Base-by-base conservation (phyloP, 1,139 yeast species). In the Candida labiduridarum region DNA sequence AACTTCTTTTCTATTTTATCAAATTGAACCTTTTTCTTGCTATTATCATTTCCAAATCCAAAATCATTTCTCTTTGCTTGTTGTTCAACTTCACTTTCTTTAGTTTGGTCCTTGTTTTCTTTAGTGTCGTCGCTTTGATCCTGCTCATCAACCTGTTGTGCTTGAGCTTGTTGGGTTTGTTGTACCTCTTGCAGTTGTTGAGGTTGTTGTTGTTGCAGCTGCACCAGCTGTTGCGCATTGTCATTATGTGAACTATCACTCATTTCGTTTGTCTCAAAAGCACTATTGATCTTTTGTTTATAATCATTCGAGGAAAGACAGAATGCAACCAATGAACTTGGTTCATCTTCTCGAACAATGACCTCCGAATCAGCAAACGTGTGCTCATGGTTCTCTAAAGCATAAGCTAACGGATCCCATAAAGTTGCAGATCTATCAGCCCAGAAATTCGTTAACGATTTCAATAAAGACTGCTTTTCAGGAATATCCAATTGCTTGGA, bases 361-460 rank as follows among this genome's bases (percentile, higher is more conserved):
- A 95, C 96, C 65, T 90, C 92, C 6, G 96, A 89, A 63, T 95
- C 98, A 9, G 91, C 91, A 73, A 94, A 94, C 5, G 95, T 83
- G 65, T 95, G 99, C 62, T 95, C 98, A 1, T 87, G 81, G 0
- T 89, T 76, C 19, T 80, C 79, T 39, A 92, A 74, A 0, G 98
- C 97, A 66, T 91, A 92, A 18, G 83, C 87, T 39, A 95, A 71
- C 0, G 97, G 96, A 57, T 89, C 91, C 99, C 99, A 95, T 19
- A 95, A 79, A 2, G 96, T 88, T 0, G 98, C 94, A 1, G 98
- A 89, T 59, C 99, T 72, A 68, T 95, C 99, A 0, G 97, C 98
- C 99, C 99, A 94, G 68, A 94, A 92, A 60, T 86, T 90, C 0
- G 96, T 83, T 51, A 95, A 72, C 0, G 96, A 85, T 60, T 89